Evolutionary conservation across 1,139 yeast genomes (phyloP), one percentile per base, ranked within the genome.

Genomic region (Pichia sp.): DNA sequence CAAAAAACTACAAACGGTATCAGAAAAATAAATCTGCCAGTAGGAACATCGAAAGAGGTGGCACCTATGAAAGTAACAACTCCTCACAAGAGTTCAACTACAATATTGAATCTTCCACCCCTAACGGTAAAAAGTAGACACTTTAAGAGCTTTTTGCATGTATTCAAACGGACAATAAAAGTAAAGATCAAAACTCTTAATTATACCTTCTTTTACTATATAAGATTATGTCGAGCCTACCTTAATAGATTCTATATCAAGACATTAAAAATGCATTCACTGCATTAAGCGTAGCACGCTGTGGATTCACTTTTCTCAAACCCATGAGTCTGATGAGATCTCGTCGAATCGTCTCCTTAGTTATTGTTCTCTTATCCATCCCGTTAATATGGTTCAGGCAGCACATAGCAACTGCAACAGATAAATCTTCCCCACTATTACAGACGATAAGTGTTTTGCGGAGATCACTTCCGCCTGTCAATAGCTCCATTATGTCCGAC

Each of bases 241-340:
- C 15, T 36, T 11, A 36, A 13, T 13, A 36, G 40, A 13, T 36
- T 36, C n/a, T 11, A 3, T 36, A 36, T 53, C 36, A 56, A 13
- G 63, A 62, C 63, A 67, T 57, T 38, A 67, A 47, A 51, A 42
- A 65, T 3, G 62, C 49, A 46, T 67, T 65, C 4, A 67, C 65
- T 0, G 69, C 59, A 61, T 87, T 93, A 45, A 89, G 70, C 0
- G 95, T 85, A 31, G 87, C 82, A 53, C 97, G 72, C 57, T 92
- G 84, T 0, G 96, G 96, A 58, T 88, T 87, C 8, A 80, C 80
- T 48, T 76, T 78, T 26, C 76, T 69, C 3, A 70, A 62, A n/a
- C 74, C 70, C 29, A 77, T 74, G 5, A 89, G 64, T 53, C 69
- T 68, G 2, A 83, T 79, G 47, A 88, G 69, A 56, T 86, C 84